Base-by-base conservation (phyloP, 2,329 filamentous ascomycete species). In the Macroventuria anomochaeta region DNA sequence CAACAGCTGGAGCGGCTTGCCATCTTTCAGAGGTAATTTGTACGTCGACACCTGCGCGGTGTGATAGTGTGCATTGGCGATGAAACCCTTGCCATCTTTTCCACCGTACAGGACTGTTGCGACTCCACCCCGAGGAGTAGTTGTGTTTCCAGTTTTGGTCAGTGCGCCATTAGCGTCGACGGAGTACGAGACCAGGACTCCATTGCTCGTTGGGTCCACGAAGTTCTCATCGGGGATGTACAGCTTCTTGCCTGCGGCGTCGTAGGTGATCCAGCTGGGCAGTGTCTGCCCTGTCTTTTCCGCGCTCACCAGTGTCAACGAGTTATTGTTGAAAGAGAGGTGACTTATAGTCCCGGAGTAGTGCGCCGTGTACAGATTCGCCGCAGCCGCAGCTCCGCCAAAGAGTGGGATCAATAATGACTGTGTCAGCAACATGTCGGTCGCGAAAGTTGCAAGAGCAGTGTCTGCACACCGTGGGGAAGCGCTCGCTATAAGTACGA, bases 31-130 rank as follows among this genome's bases (percentile, higher is more conserved):
- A 12, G 72, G 72, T 32, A 75, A 58, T 56, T 71, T 73, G 59
- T 70, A 73, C 4, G 72, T 75, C 1, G 70, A 68, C 23, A 74
- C 26, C n/a, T 70, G 65, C 2, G 71, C 72, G n/a, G 66, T 54
- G 46, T 68, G 59, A 51, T 72, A 72, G 47, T 72, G 69, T 10
- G 66, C 68, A 36, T 65, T 68, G 11, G 67, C 65, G 28, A 73
- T 70, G 58, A 68, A 74, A 17, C 67, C 56, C 36, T 46, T 63
- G 7, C 70, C 71, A 47, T 73, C 60, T 2, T 62, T 17, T 15
- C 71, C 69, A 21, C 69, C 69, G 47, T 71, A 73, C 7, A 72
- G 50, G 2, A 58, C 41, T n/a, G 59, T 68, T 10, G 68, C 63
- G 23, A 73, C 68, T 15, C 53, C 63, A 23, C 68, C 67, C 5